Conservation (phyloP, 768 basidiomycete species). For the Pulveroboletus sp. region DNA sequence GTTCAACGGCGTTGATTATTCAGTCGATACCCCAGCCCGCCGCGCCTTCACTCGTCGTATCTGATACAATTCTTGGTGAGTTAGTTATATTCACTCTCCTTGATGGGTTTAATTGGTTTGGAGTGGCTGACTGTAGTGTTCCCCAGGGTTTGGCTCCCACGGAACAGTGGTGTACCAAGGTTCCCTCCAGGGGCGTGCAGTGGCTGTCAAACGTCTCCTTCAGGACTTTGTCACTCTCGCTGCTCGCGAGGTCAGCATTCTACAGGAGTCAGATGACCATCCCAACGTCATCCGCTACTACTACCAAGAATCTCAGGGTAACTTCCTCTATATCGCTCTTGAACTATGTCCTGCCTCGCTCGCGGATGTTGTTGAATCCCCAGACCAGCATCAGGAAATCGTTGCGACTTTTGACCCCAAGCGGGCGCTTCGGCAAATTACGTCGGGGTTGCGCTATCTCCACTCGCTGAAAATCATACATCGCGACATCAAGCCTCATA, state of each 20-base stretch:
- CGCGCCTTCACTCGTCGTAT: slow-evolving; percentile 58
- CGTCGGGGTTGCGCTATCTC: slow-evolving; percentile 82
- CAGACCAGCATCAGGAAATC: slow-evolving; percentile 75
- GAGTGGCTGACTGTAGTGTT: slow-evolving; percentile 3
- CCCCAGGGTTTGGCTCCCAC: slow-evolving; percentile 86
- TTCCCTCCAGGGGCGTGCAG: slow-evolving; percentile 92
- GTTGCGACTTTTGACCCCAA: slow-evolving; percentile 78
- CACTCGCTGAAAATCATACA: slow-evolving; percentile 96
- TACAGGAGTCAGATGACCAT: slow-evolving; percentile 97
- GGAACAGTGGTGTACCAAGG: slow-evolving; percentile 95
- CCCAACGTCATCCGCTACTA: slow-evolving; percentile 98
- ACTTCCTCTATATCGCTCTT: slow-evolving; percentile 96
- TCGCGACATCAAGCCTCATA: slow-evolving; percentile 97
- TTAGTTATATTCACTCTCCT: background rate
- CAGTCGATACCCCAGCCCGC: slow-evolving; percentile 18
- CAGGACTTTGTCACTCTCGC: slow-evolving; percentile 95
- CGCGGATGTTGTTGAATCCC: slow-evolving; percentile 79
- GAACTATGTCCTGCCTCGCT: slow-evolving; percentile 91
- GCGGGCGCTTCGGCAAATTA: slow-evolving; percentile 80
- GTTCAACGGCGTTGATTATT: slow-evolving; percentile 20
- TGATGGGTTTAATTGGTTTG: background rate
- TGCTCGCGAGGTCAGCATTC: slow-evolving; percentile 85
- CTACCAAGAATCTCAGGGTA: slow-evolving; percentile 90
- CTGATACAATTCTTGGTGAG: slow-evolving; percentile 72
- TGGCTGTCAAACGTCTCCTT: slow-evolving; percentile 96